Evolutionary conservation across 805 yeast genomes (phyloP), one percentile per base, ranked within the genome.

Genomic region (Yarrowia sp.): DNA sequence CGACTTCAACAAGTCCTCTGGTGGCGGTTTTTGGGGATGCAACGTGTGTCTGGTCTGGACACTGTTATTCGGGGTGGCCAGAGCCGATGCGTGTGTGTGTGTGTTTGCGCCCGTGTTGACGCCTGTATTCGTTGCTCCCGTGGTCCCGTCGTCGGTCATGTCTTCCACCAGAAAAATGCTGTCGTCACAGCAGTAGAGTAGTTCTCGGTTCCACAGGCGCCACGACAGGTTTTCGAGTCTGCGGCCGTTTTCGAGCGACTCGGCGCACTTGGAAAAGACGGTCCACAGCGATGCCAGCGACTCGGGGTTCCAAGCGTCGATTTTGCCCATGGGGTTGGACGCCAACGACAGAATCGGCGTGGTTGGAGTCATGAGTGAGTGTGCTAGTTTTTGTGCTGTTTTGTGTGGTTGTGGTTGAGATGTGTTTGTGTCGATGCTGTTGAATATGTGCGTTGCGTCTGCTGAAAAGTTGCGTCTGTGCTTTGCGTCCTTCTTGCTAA

Each of bases 161-260:
- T 58, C 63, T 5, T 58, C 63, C 16, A 58, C 63, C 32, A 58
- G 24, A 41, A 58, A 58, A 8, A 58, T 58, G 51, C 33, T 21
- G 41, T 58, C 41, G 51, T 41, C 49, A 17, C 51, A 41, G 22
- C 63, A 58, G 41, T 58, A 58, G 17, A 58, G 63, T 16, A 58
- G 3, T 22, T 58, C 63, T 9, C 63, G 4, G 40, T 72, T 75
- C 77, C 76, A 74, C 59, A 75, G 68, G 10, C 78, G 67, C 78
- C 78, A 75, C n/a, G 77, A 72, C 66, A 75, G 67, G 67, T 75
- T 75, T 65, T 75, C 78, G n/a, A 75, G 68, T 3, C 78, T 71
- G n/a, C 75, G 67, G 40, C 78, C 78, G 66, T 76, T 74, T 40
- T 74, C 77, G 26, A 76, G 67, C 52, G 67, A 66, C 67, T 73